Evolutionary conservation across 805 yeast species (phyloP), one percentile per base, ranked within the genome.

Genomic region (Metschnikowia henanensis): DNA sequence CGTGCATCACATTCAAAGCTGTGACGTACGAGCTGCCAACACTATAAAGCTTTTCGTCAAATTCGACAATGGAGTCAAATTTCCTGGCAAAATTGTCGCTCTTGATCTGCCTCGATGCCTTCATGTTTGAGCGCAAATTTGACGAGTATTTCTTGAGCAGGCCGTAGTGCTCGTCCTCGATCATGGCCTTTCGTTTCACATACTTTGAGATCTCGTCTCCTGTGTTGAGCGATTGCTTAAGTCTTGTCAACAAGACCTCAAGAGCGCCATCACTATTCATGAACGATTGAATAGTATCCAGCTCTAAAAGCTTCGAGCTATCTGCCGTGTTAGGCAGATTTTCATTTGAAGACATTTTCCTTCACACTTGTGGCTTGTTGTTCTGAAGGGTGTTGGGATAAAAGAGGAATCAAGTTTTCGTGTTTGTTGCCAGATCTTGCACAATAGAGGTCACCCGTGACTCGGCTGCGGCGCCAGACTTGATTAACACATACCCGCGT

Each of bases 191-290:
- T 64, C 84, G 87, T 60, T 84, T 85, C 43, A 92, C 70, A 62
- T 80, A 94, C 53, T 80, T 80, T 22, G 88, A 73, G 55, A 89
- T 83, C 59, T 94, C 98, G 57, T 90, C 96, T 51, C 95, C 84
- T 0, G 95, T 83, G 47, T 75, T 74, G 34, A 91, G 73, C 45
- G 90, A 80, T 62, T 84, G 92, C 65, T 92, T 92, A 45, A 91
- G 72, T 32, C 95, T 74, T 1, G 74, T 66, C 39, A 91, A 70
- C 16, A 92, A 70, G 0, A 88, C 74, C 47, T 86, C 94, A 40
- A 89, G 76, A 2, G 95, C 87, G 5, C 81, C 75, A 61, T 88
- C 95, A n/a, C 87, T 77, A 48, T 75, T 75, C 56, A 86, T 64
- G 16, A 85, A 73, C 23, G 66, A 60, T 34, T 67, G 58, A 26